Conservation (phyloP, 78 protist species). For the Monosiga brevicollis region DNA sequence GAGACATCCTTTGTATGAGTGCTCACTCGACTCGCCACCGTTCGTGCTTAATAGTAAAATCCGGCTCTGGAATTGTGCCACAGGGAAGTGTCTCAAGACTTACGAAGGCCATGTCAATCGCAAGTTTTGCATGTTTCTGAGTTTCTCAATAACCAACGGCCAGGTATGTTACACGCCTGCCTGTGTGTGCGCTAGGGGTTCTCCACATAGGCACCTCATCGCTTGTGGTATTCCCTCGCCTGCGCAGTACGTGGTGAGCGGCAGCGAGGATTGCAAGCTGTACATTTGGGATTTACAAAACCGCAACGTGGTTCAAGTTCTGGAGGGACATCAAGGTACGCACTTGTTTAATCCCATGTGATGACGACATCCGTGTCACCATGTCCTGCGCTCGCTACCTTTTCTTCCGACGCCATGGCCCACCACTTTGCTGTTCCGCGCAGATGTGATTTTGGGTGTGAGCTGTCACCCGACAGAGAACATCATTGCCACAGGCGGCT, state of each 20-base stretch:
- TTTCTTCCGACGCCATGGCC: neutral
- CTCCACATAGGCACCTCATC: too few species aligned
- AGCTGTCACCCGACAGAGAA: slow-evolving; percentile 64
- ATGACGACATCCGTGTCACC: too few species aligned
- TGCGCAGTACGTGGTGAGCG: slow-evolving; percentile 55
- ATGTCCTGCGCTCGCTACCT: too few species aligned
- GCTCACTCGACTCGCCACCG: too few species aligned
- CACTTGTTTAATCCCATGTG: neutral
- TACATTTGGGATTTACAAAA: slow-evolving; percentile 74
- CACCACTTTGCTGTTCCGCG: neutral
- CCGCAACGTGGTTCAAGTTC: slow-evolving; percentile 49
- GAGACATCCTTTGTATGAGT: too few species aligned
- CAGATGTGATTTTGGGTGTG: slow-evolving; percentile 55
- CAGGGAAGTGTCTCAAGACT: slow-evolving; percentile 55
- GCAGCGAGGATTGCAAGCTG: slow-evolving; percentile 67
- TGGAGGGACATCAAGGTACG: slow-evolving; percentile 50
- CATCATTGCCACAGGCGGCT: slow-evolving; percentile 69
- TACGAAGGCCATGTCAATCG: slow-evolving; percentile 72
- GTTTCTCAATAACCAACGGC: slow-evolving; percentile 50
- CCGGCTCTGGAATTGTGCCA: slow-evolving; percentile 66
- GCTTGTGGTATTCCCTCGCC: too few species aligned
- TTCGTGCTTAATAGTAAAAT: slow-evolving; percentile 16
- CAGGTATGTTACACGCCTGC: too few species aligned
- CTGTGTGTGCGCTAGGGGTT: too few species aligned
- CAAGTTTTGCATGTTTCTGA: slow-evolving; percentile 57